A percentile compares a stretch with the other conserved stretches of the same genome.
These are phyloP conservation scores for Phytopythium montanum DNA, from an alignment of 352 stramenopile genomes.

Conservation along the genomic window DNA sequence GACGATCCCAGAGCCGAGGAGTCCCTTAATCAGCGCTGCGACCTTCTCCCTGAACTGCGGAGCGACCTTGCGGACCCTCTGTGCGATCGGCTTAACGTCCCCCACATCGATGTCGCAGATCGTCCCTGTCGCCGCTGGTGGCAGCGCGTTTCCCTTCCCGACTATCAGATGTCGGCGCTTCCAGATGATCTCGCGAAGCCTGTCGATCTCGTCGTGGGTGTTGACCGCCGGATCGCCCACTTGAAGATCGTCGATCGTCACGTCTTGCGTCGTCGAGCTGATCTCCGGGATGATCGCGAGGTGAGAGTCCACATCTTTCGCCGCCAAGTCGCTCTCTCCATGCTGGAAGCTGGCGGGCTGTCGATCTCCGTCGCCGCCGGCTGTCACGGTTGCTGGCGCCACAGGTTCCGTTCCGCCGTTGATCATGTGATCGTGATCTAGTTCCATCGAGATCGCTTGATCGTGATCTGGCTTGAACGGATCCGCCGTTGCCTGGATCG, in stretches of 20 bases:
- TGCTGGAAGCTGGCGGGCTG: slow-evolving; percentile 12
- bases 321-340: slow-evolving; percentile 6
- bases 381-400: background rate
- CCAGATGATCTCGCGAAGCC: slow-evolving; percentile 18
- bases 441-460: no score
- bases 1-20: slow-evolving; percentile 18
- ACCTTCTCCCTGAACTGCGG: slow-evolving; percentile 20
- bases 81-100: slow-evolving; percentile 13
- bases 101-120: slow-evolving; percentile 35
- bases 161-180: slow-evolving; percentile 14
- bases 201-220: slow-evolving; percentile 14
- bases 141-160: slow-evolving; percentile 17
- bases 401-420: no score
- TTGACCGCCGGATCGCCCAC: background rate
- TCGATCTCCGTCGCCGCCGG: background rate
- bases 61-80: slow-evolving; percentile 9
- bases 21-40: slow-evolving; percentile 22
- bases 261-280: slow-evolving; percentile 15
- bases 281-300: slow-evolving; percentile 19
- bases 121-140: slow-evolving; percentile 11
- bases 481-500: no score
- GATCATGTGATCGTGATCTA: no score
- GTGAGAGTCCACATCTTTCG: slow-evolving; percentile 13
- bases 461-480: no score
- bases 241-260: slow-evolving; percentile 5